These are phyloP conservation scores for Multifurca ochricompacta DNA, from an alignment of 768 basidiomycete genomes.

Conservation along the genomic window DNA sequence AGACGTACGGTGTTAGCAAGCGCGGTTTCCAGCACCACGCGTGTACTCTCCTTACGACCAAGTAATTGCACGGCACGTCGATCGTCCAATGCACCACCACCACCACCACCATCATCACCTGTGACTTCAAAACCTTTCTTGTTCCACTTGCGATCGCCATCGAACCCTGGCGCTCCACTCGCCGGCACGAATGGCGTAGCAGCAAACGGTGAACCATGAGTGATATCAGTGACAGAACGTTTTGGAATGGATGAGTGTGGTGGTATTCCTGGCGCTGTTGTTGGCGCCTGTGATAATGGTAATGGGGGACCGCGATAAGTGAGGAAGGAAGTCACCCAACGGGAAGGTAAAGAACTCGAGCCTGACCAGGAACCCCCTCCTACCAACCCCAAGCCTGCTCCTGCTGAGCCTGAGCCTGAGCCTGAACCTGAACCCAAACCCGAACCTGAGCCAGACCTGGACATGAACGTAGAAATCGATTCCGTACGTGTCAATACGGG, in stretches of 20 bases:
- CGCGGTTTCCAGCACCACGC: slow-evolving; percentile 39
- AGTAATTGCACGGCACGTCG: slow-evolving; percentile 40
- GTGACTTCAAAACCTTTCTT: slow-evolving; percentile 56
- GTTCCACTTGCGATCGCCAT: slow-evolving; percentile 61
- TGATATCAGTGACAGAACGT: slow-evolving; percentile 26
- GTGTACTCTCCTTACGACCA: slow-evolving; percentile 51
- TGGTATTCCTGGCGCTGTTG: too few species aligned
- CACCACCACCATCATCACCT: slow-evolving; percentile 30
- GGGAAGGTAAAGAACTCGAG: slow-evolving; percentile 42
- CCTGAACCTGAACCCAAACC: too few species aligned
- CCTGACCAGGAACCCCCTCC: too few species aligned
- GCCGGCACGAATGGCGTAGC: slow-evolving; percentile 39
- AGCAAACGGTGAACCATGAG: slow-evolving; percentile 47
- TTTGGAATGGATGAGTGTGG: too few species aligned
- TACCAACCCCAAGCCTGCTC: too few species aligned
- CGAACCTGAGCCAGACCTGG: too few species aligned
- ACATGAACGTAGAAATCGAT: slow-evolving; percentile 31
- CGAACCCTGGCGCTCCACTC: slow-evolving; percentile 69
- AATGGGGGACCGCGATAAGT: slow-evolving; percentile 25
- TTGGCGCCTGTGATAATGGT: too few species aligned
- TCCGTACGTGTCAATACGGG: slow-evolving; percentile 31
- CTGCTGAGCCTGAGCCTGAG: too few species aligned
- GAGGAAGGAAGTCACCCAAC: slow-evolving; percentile 43
- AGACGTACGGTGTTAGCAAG: slow-evolving; percentile 55
- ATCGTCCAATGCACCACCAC: slow-evolving; percentile 22